Base-by-base conservation (phyloP, 768 basidiomycete genomes). In the Neoboletus brunneissimus region DNA sequence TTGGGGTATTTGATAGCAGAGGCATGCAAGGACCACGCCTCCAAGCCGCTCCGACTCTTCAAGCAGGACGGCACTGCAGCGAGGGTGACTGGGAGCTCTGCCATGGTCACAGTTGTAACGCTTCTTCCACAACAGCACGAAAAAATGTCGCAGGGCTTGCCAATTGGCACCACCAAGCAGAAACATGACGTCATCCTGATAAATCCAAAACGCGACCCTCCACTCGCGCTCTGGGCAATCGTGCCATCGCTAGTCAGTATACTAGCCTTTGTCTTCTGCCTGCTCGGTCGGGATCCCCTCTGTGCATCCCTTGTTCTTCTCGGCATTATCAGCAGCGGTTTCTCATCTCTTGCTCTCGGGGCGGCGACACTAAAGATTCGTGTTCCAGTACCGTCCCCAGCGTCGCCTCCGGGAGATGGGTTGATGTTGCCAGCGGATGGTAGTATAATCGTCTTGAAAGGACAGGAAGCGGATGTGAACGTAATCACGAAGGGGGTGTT, bases 1-100 rank as follows among this genome's bases (percentile, higher is more conserved):
- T 81, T 64, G 84, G 90, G 29, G 78, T 74, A 51, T 85, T 87
- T 73, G 79, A 82, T 22, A 4, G 50, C 58, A 16, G 50, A 59
- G 35, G 44, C 48, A 9, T 62, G 63, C 35, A 29, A 20, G 15
- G 34, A 22, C 0, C 10, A 0, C 13, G 18, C 35, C 15, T 3
- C 4, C 20, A 46, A 45, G 20, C 25, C 10, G 16, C 47, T 61
- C 35, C 18, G 13, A n/a, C 51, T 71, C 42, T 0, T 12, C 2
- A 52, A n/a, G 29, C 20, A 35, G 35, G 59, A 58, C 18, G 51
- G 50, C 2, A 34, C 13, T 1, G 11, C 27, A 15, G 60, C 25
- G 12, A 60, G 67, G 50, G 41, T 41, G 48, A 66, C 66, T 6
- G 58, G 62, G 22, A 65, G n/a, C 18, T 22, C 38, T 34, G 54